A percentile compares a stretch with the other conserved stretches of the same genome.
These are phyloP conservation scores for Beauveria sp. DNA, from an alignment of 2,329 filamentous ascomycete species.

Conservation along the genomic window DNA sequence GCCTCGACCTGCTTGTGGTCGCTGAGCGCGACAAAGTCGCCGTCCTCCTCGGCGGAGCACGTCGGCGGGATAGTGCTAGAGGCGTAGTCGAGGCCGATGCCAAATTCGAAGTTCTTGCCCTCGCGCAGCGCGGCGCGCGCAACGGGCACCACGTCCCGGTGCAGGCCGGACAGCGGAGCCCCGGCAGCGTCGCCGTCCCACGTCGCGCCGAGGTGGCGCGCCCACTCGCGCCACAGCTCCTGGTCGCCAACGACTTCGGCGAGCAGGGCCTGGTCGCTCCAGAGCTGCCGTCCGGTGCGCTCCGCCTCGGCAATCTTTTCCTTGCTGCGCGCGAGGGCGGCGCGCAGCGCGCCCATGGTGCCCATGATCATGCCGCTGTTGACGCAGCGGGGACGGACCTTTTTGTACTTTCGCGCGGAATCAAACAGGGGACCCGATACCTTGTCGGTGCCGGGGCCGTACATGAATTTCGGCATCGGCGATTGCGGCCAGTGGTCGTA, in stretches of 20 bases:
- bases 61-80: slow-evolving; percentile 30
- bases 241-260: slow-evolving; percentile 33
- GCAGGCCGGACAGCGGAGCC: slow-evolving; percentile 12
- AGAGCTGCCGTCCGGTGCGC: slow-evolving; percentile 26
- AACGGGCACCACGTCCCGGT: slow-evolving; percentile 17
- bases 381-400: slow-evolving; percentile 26
- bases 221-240: slow-evolving; percentile 29
- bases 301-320: slow-evolving; percentile 23
- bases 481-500: slow-evolving; percentile 31
- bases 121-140: slow-evolving; percentile 20
- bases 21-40: slow-evolving; percentile 24
- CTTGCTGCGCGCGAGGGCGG: slow-evolving; percentile 19
- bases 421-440: slow-evolving; percentile 21
- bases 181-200: slow-evolving; percentile 25
- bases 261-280: slow-evolving; percentile 31
- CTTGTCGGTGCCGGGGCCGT: slow-evolving; percentile 26
- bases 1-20: slow-evolving; percentile 17
- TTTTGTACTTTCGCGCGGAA: slow-evolving; percentile 25
- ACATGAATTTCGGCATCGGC: slow-evolving; percentile 26
- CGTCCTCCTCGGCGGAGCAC: slow-evolving; percentile 30
- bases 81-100: slow-evolving; percentile 32
- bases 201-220: slow-evolving; percentile 19
- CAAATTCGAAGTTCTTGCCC: slow-evolving; percentile 29
- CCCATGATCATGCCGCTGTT: slow-evolving; percentile 31
- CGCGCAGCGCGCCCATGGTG: slow-evolving; percentile 22